Conservation (phyloP, 768 basidiomycete species). For the Agaricus sinodeliciosus region DNA sequence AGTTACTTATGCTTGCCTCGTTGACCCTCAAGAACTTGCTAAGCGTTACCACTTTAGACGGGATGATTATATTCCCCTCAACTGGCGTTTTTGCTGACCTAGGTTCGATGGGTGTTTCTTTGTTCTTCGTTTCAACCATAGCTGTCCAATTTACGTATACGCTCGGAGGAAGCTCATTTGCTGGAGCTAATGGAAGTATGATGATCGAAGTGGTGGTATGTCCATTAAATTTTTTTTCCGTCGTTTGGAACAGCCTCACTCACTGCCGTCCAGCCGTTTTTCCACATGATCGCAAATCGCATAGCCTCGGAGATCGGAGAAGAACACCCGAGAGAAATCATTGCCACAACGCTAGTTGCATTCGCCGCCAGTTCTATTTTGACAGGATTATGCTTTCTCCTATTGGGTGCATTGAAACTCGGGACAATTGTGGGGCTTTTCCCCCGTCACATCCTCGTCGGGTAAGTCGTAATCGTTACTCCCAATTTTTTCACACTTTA, state of each 20-base stretch:
- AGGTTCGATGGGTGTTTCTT: conserved; percentile 86
- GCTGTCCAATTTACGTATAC: conserved; percentile 83
- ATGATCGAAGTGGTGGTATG: conserved; percentile 97
- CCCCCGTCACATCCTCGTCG: conserved; percentile 94
- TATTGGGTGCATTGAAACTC: conserved; percentile 78
- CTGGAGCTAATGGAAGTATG: conserved; percentile 90
- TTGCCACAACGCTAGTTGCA: conserved; percentile 90
- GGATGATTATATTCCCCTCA: conserved; percentile 94
- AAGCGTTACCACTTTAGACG: conserved; percentile 41
- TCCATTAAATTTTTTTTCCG: conserved; percentile 14
- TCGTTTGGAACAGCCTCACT: neutral
- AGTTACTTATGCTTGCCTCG: conserved; percentile 21
- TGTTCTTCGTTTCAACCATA: conserved; percentile 88
- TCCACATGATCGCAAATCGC: conserved; percentile 80
- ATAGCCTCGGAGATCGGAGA: conserved; percentile 72
- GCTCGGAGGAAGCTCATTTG: conserved; percentile 82
- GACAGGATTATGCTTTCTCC: conserved; percentile 80
- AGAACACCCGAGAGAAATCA: conserved; percentile 57
- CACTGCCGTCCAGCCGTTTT: conserved; percentile 67
- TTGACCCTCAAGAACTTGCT: neutral
- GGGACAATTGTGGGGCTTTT: conserved; percentile 92
- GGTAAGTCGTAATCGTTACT: conserved; percentile 35
- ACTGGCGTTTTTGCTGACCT: conserved; percentile 73
- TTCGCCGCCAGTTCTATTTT: conserved; percentile 83
- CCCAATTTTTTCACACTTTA: neutral